These are phyloP conservation scores for Sarocladiaceae sp. DNA, from an alignment of 2,329 filamentous ascomycete species.

Conservation along the genomic window DNA sequence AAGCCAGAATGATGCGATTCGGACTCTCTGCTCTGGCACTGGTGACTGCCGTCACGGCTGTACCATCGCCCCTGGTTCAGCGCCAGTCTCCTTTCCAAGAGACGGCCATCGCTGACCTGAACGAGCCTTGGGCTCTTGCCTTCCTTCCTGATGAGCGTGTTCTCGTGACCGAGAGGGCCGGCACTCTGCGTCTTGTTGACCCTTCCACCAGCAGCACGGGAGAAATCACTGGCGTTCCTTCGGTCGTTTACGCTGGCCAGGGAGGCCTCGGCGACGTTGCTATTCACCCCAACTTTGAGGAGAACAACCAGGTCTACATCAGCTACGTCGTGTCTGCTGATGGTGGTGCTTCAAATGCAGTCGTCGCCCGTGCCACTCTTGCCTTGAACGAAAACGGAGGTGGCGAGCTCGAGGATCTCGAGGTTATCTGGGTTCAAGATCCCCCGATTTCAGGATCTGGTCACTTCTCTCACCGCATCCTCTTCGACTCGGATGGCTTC, in stretches of 20 bases:
- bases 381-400: constrained; percentile 21
- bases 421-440: constrained; percentile 29
- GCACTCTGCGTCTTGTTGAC: constrained; percentile 25
- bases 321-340: constrained; percentile 25
- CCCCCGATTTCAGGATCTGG: constrained; percentile 15
- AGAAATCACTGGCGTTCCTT: constrained; percentile 26
- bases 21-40: too few relatives aligned
- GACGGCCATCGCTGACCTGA: not conserved
- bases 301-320: constrained; percentile 27
- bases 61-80: too few relatives aligned
- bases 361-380: constrained; percentile 26
- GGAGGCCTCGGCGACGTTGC: constrained; percentile 28
- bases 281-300: constrained; percentile 26
- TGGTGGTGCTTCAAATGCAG: constrained; percentile 19
- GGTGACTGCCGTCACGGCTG: too few relatives aligned
- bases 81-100: not conserved
- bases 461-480: constrained; percentile 25
- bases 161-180: constrained; percentile 27
- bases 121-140: constrained; percentile 20
- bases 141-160: constrained; percentile 27
- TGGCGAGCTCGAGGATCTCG: constrained; percentile 22
- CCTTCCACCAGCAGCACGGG: constrained; percentile 22
- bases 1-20: too few relatives aligned
- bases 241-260: constrained; percentile 27
- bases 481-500: constrained; percentile 23